Percentiles rank a stretch among this genome's conserved stretches.
Evolutionary conservation across 1,139 yeast species (phyloP).

Genomic region (Pichia sp.): DNA sequence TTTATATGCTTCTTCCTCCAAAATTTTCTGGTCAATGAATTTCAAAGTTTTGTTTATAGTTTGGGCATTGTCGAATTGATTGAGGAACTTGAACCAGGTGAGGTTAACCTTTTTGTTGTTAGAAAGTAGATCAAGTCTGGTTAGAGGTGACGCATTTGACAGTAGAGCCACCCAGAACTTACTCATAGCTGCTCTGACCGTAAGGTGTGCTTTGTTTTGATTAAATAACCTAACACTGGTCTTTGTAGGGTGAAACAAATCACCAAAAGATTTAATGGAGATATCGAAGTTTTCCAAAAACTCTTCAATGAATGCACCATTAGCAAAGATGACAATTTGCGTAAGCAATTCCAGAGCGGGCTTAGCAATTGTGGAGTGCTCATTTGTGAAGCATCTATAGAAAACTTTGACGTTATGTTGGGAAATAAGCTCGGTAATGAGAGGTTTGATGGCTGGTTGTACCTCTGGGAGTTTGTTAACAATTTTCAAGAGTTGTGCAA

Average conservation of each 20-base stretch:
- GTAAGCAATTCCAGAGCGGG: slow-evolving; percentile 53
- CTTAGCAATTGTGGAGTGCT: slow-evolving; percentile 52
- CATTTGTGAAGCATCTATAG: slow-evolving; percentile 59
- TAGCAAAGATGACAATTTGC: slow-evolving; percentile 42
- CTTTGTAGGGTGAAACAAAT: slow-evolving; percentile 50
- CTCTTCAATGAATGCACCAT: slow-evolving; percentile 46
- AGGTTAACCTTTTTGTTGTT: slow-evolving; percentile 53
- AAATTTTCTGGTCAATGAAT: slow-evolving; percentile 43
- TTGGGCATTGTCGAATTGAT: slow-evolving; percentile 46
- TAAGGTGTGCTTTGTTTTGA: slow-evolving; percentile 27
- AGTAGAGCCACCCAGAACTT: slow-evolving; percentile 54
- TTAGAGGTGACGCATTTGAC: slow-evolving; percentile 39
- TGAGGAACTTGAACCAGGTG: slow-evolving; percentile 57
- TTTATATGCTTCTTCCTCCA: slow-evolving; percentile 55
- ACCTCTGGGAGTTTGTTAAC: slow-evolving; percentile 19
- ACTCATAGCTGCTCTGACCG: slow-evolving; percentile 54
- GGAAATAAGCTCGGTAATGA: slow-evolving; percentile 46
- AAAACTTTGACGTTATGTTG: slow-evolving; percentile 53
- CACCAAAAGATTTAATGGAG: slow-evolving; percentile 52
- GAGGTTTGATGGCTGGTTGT: slow-evolving; percentile 29
- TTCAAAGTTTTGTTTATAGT: slow-evolving; percentile 36
- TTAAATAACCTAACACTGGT: slow-evolving; percentile 34
- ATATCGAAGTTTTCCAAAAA: slow-evolving; percentile 65
- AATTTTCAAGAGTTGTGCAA: slow-evolving; percentile 27
- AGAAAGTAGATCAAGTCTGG: slow-evolving; percentile 55